Base-by-base conservation (phyloP, 768 basidiomycete species). In the Tricholoma hemisulphureum region DNA sequence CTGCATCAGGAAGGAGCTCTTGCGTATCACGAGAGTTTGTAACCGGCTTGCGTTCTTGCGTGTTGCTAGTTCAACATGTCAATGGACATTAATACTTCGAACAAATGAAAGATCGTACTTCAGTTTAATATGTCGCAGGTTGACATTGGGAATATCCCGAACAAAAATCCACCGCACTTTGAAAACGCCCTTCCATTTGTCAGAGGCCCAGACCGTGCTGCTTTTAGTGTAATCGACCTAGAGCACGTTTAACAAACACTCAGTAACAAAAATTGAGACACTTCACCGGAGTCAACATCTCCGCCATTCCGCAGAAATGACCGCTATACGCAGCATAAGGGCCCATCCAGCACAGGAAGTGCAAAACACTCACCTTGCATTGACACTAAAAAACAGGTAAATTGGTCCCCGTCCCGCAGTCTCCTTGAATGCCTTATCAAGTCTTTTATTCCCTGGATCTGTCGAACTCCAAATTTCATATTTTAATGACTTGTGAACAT, bases 161-260 rank as follows among this genome's bases (percentile, higher is more conserved):
- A 99, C 95, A 69, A 94, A 98, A 61, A 98, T 87, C 97, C 97
- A 98, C 56, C 89, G 84, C 23, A 99, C 93, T 75, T 95, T 96
- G 80, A 99, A 97, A 53, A 98, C 93, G 21, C 97, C 97, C 73
- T 99, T 98, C 97, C 97, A 99, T 71, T 99, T 99, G 74, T 98
- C 95, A 31, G 95, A 95, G 1, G 95, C 95, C 97, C 97, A 99
- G 18, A 99, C 97, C 1, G 90, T 98, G 60, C 92, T 95, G 69
- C 93, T 94, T 58, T 89, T 83, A 5, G 91, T 89, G 71, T 98
- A 95, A 70, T 98, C 96, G 34, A 98, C 91, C 82, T 88, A 57
- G 43, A 7, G 21, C 14, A 35, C 14, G 53, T 41, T 55, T 31
- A 29, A 45, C 49, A 49, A 26, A 21, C 13, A 21, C 13, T 57